phyloP scores from a whole-genome alignment of 352 stramenopile genomes.

The Hyaloperonospora arabidopsidis region DNA sequence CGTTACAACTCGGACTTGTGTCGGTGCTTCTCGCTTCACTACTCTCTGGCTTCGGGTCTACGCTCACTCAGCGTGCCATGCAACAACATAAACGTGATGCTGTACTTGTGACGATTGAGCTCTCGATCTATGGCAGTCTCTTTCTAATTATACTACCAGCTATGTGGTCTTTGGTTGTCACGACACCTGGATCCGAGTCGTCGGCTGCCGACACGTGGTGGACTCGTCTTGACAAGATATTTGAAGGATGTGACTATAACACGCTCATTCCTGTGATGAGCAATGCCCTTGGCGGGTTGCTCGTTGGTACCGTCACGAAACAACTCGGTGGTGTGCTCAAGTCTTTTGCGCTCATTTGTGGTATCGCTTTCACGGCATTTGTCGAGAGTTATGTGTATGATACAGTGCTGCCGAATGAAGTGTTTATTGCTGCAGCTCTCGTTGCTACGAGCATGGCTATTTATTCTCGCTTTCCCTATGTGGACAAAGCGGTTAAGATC shows the following conservation, averaged over 20 bases:
- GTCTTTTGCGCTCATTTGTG: slow-evolving; percentile 82
- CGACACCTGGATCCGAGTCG: slow-evolving; percentile 31
- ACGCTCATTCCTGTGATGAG: slow-evolving; percentile 76
- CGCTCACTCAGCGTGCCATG: slow-evolving; percentile 75
- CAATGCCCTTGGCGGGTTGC: slow-evolving; percentile 72
- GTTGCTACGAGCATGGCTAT: slow-evolving; percentile 61
- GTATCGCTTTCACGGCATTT: slow-evolving; percentile 82
- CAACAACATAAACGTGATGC: slow-evolving; percentile 60
- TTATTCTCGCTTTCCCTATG: slow-evolving; percentile 71
- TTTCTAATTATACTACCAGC: slow-evolving; percentile 49
- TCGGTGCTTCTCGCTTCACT: slow-evolving; percentile 62
- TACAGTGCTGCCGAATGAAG: slow-evolving; percentile 43
- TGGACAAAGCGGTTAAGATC: slow-evolving; percentile 24
- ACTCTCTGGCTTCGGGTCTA: slow-evolving; percentile 65
- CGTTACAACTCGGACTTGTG: slow-evolving; percentile 57
- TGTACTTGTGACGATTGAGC: slow-evolving; percentile 74
- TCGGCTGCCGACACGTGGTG: slow-evolving; percentile 16
- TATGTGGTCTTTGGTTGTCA: slow-evolving; percentile 36
- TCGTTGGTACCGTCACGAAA: slow-evolving; percentile 86
- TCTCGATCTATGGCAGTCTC: slow-evolving; percentile 65
- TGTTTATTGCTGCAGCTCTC: slow-evolving; percentile 63
- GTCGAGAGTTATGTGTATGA: slow-evolving; percentile 70
- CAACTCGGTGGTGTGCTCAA: slow-evolving; percentile 87
- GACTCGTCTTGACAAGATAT: slow-evolving; percentile 27
- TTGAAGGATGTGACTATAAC: slow-evolving; percentile 64